phyloP scores from a whole-genome alignment of 768 basidiomycete genomes.

The Naganishia vaughanmartiniae region DNA sequence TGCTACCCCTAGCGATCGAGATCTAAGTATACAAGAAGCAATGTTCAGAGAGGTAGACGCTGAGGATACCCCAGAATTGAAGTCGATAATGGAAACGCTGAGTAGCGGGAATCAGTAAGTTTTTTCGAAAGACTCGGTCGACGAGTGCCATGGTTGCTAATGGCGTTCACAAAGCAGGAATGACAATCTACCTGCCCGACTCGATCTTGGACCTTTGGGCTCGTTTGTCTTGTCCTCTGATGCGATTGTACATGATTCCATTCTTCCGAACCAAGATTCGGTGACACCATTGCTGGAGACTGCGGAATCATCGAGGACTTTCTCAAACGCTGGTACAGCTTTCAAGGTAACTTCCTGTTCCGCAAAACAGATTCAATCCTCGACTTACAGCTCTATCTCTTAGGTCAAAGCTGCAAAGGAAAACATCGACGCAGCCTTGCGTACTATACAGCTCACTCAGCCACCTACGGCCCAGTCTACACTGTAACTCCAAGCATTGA shows the following conservation, averaged over 20 bases:
- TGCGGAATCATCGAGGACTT: slow-evolving; percentile 9
- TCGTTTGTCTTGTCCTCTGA: neutral
- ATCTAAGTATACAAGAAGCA: slow-evolving; percentile 12
- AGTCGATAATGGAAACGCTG: neutral
- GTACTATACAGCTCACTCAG: neutral
- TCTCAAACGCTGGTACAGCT: slow-evolving; percentile 7
- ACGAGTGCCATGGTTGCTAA: neutral
- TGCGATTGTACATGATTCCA: neutral
- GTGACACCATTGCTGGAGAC: slow-evolving; percentile 8
- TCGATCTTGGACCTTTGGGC: slow-evolving; percentile 2
- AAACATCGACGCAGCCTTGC: neutral
- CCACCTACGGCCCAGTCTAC: neutral
- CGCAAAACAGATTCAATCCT: neutral
- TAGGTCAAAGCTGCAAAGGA: neutral
- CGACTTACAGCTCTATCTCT: neutral
- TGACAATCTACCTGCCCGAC: neutral
- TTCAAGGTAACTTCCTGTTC: neutral
- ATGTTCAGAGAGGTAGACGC: neutral
- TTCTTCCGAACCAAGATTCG: neutral
- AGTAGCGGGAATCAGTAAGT: neutral
- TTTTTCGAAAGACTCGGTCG: too few relatives aligned
- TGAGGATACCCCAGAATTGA: neutral
- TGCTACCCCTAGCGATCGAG: neutral
- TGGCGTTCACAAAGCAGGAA: neutral
- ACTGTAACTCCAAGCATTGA: neutral